Evolutionary conservation across 2,329 filamentous ascomycete genomes (phyloP).

Genomic region (Hypoxylon sp.): DNA sequence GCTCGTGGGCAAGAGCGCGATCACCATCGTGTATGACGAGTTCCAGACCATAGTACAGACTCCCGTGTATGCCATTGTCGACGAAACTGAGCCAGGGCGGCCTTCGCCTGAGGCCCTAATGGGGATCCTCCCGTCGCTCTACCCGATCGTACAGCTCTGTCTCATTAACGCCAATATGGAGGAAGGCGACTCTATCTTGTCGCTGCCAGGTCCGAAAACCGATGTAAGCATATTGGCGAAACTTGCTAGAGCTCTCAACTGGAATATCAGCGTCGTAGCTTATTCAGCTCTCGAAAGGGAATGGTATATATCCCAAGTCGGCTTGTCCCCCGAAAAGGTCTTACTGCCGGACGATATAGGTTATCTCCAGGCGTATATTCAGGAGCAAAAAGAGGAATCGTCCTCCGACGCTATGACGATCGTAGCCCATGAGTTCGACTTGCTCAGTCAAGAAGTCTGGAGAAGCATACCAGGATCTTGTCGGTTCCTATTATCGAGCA

Average conservation of each 20-base stretch:
- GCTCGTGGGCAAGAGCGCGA: slow-evolving; percentile 18
- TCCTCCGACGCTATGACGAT: slow-evolving; percentile 10
- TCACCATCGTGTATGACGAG: slow-evolving; percentile 20
- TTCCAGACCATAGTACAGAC: slow-evolving; percentile 24
- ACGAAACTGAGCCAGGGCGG: slow-evolving; percentile 1
- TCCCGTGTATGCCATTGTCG: slow-evolving; percentile 17
- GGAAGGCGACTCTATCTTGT: slow-evolving; percentile 9
- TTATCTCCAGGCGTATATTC: slow-evolving; percentile 3
- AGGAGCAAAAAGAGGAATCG: slow-evolving; percentile 2
- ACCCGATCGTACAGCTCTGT: slow-evolving; percentile 11
- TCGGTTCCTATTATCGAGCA: slow-evolving; percentile 18
- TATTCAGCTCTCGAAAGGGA: slow-evolving; percentile 7
- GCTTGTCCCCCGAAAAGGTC: slow-evolving; percentile 14
- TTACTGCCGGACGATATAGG: slow-evolving; percentile 15
- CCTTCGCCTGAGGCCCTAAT: slow-evolving; percentile 4
- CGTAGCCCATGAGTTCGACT: slow-evolving; percentile 26
- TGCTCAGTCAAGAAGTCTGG: slow-evolving; percentile 29
- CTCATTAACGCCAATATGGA: slow-evolving; percentile 19
- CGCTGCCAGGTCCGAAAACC: slow-evolving; percentile 18
- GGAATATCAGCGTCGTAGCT: slow-evolving; percentile 15
- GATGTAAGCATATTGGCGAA: slow-evolving; percentile 7
- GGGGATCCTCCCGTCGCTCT: slow-evolving; percentile 9
- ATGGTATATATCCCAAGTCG: slow-evolving; percentile 16
- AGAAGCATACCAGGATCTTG: slow-evolving; percentile 19
- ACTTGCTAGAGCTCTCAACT: slow-evolving; percentile 10